A percentile compares a stretch with the other conserved stretches of the same genome.
These are phyloP conservation scores for Colletotrichum camelliae DNA, from an alignment of 2,329 filamentous ascomycete genomes.

Conservation along the genomic window DNA sequence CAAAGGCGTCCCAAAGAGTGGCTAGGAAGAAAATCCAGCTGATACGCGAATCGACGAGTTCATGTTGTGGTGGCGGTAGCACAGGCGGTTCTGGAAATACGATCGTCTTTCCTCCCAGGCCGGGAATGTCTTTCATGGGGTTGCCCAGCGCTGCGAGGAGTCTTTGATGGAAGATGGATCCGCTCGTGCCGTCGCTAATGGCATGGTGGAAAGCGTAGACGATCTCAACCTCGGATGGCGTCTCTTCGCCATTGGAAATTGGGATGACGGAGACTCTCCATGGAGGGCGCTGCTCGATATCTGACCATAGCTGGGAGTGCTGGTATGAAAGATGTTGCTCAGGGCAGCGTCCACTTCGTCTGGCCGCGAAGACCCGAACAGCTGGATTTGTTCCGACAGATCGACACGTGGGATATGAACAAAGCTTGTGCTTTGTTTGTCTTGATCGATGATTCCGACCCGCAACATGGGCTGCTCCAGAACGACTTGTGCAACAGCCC, in stretches of 20 bases:
- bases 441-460: constrained; percentile 52
- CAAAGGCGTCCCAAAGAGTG: constrained; percentile 44
- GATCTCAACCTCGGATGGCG: constrained; percentile 39
- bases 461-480: constrained; percentile 51
- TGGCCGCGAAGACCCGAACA: constrained; percentile 25
- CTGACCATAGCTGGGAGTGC: constrained; percentile 46
- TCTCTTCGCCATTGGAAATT: background rate
- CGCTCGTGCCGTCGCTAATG: constrained; percentile 56
- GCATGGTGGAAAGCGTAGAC: constrained; percentile 58
- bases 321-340: constrained; percentile 39
- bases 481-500: constrained; percentile 45
- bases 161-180: constrained; percentile 52
- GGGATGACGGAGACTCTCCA: constrained; percentile 50
- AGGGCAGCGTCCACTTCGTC: constrained; percentile 26
- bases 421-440: constrained; percentile 48
- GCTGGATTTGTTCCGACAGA: constrained; percentile 48
- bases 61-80: constrained; percentile 46
- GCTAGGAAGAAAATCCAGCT: constrained; percentile 45
- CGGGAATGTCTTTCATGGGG: background rate
- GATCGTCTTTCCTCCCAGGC: constrained; percentile 25
- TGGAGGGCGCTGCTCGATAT: constrained; percentile 44
- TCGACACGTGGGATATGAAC: constrained; percentile 47
- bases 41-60: constrained; percentile 42
- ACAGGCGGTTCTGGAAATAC: constrained; percentile 32
- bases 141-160: constrained; percentile 48